Conservation (phyloP, 2,329 filamentous ascomycete genomes). For the Thyridium curvatum region DNA sequence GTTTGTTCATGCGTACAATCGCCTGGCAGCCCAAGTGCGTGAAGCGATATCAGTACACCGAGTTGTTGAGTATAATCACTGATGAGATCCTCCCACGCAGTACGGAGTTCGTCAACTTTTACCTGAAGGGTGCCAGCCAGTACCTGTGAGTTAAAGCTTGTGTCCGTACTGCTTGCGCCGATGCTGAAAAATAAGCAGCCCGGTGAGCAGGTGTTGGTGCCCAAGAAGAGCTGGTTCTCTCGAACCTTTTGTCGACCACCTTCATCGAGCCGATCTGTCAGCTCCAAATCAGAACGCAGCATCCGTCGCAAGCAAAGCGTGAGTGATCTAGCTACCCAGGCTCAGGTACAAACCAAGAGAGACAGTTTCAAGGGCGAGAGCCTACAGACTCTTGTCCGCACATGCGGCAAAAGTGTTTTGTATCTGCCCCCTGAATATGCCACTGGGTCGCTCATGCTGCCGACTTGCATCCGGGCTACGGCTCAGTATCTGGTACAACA, state of each 20-base stretch:
- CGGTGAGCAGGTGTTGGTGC: constrained; percentile 6
- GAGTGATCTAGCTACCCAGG: constrained; percentile 44
- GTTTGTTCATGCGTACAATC: constrained; percentile 54
- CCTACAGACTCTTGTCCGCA: constrained; percentile 52
- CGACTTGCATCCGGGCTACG: constrained; percentile 60
- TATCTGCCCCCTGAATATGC: constrained; percentile 55
- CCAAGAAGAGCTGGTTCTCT: constrained; percentile 20
- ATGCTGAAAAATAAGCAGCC: constrained; percentile 1
- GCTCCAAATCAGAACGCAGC: constrained; percentile 16
- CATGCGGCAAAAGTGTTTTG: constrained; percentile 57
- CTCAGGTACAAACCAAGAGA: constrained; percentile 30
- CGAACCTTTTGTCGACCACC: constrained; percentile 22
- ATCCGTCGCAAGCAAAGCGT: constrained; percentile 45
- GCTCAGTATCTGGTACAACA: constrained; percentile 58
- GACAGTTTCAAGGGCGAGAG: constrained; percentile 42
- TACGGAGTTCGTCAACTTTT: constrained; percentile 42
- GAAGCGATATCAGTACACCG: neutral
- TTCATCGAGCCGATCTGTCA: constrained; percentile 16
- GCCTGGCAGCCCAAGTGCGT: constrained; percentile 49
- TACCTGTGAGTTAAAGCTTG: constrained; percentile 21
- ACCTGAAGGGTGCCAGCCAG: constrained; percentile 25
- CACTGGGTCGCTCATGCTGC: constrained; percentile 49
- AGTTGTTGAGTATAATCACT: neutral
- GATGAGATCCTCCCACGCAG: constrained; percentile 23
- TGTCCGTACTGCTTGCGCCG: neutral